Base-by-base conservation (phyloP, 2,329 filamentous ascomycete species). In the Dothistroma septosporum region DNA sequence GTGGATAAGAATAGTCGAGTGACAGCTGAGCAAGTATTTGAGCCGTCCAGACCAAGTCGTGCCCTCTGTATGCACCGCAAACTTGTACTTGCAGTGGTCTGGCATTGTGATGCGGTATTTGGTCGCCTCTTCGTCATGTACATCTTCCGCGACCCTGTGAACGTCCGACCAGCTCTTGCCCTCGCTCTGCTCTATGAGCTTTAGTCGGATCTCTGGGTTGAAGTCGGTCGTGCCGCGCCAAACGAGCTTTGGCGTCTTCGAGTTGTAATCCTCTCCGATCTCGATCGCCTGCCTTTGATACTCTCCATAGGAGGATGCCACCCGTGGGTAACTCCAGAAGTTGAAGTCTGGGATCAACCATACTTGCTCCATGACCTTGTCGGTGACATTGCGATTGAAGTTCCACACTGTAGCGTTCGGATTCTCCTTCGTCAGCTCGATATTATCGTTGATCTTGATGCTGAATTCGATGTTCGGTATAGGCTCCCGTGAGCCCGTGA, bases 271-370 rank as follows among this genome's bases (percentile, higher is more conserved):
- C 32, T 68, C 65, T 28, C 64, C 67, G 10, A 64, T 63, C 44
- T 65, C 66, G 28, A 67, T 66, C 10, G 67, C 66, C 37, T 68
- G 64, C 14, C 63, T 59, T 24, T 66, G 65, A 37, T 62, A 67
- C 31, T 71, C 69, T n/a, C 61, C 62, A 33, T 67, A 72, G 1
- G 65, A 60, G 10, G 63, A 66, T 4, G 66, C 66, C 1, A 70
- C 68, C 7, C 68, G 68, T 21, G 68, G 79, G 76, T 79, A 82
- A 9, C 77, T 74, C 78, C 79, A 83, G 71, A 80, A 82, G 35
- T 79, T 80, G 64, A 83, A 83, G 64, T 83, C 81, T 0, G 81
- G 80, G 70, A 83, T 82, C 21, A 83, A 70, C 81, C 81, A 83
- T 41, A 71, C 63, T 37, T 69, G 66, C 41, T 70, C 66, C 62